Percentiles rank a stretch among this genome's conserved stretches.
These are phyloP conservation scores for Suhomyces terraborum DNA, from an alignment of 1,139 yeast species.

Conservation along the genomic window DNA sequence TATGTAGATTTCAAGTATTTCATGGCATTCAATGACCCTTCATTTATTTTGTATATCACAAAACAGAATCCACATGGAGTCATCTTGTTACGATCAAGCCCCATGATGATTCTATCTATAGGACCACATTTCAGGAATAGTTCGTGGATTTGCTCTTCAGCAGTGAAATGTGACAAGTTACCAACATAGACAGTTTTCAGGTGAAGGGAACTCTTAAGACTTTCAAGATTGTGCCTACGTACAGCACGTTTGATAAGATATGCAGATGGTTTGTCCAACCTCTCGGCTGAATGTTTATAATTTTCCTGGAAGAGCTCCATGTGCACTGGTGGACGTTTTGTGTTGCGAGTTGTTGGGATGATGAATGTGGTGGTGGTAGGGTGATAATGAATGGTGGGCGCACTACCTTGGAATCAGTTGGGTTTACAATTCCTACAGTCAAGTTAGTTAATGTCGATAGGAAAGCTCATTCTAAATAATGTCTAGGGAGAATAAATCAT, in stretches of 20 bases:
- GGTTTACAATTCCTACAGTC: too few relatives aligned
- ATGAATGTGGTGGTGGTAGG: not conserved
- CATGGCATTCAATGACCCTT: constrained; percentile 77
- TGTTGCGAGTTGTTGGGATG: too few relatives aligned
- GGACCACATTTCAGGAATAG: constrained; percentile 78
- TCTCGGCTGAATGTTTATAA: constrained; percentile 53
- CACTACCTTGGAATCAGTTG: too few relatives aligned
- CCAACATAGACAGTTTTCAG: constrained; percentile 87
- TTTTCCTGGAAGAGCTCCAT: constrained; percentile 61
- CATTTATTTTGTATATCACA: constrained; percentile 67
- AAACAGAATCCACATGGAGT: constrained; percentile 98
- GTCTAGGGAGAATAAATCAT: too few relatives aligned
- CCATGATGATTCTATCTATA: constrained; percentile 84
- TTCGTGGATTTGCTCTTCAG: constrained; percentile 92
- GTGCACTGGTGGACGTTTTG: too few relatives aligned
- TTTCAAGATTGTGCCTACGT: constrained; percentile 53
- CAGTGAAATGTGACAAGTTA: constrained; percentile 77
- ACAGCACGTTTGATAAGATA: constrained; percentile 77
- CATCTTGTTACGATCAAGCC: constrained; percentile 80
- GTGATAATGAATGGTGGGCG: not conserved
- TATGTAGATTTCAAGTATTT: constrained; percentile 79
- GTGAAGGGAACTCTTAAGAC: constrained; percentile 60
- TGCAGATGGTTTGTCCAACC: constrained; percentile 77
- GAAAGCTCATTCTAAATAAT: too few relatives aligned
- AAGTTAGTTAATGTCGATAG: too few relatives aligned